Evolutionary conservation across 2,329 filamentous ascomycete genomes (phyloP), one percentile per base, ranked within the genome.

Genomic region (Colletotrichum sp.): DNA sequence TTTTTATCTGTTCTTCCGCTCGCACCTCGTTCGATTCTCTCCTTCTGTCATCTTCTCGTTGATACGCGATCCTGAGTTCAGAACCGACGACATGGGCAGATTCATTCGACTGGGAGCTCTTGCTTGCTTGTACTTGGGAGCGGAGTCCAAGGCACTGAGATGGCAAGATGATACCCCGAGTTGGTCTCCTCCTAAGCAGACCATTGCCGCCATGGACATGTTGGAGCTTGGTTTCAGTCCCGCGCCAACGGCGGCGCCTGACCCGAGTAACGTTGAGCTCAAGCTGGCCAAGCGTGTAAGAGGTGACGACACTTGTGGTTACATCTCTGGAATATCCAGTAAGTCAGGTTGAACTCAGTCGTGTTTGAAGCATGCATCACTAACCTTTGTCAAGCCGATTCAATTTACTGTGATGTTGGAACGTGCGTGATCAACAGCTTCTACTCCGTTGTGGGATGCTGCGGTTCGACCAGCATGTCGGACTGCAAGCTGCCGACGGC

Each of bases 261-360:
- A 73, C 5, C 68, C 72, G 39, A 72, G 71, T 39, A 61, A 77
- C 34, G 60, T 69, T 44, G 63, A 71, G 28, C 60, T 72, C 13
- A 72, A 71, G 30, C 70, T 81, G 39, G 39, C 72, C 9, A 82
- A 80, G 75, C 80, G 82, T 22, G 74, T 69, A n/a, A 59, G 76
- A 9, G 74, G 69, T 6, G 79, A 81, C 57, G 82, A 83, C 55
- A 84, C 83, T 0, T 84, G 83, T 72, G 83, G 75, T 55, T 84
- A 83, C 59, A 77, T 84, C 36, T 77, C 75, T 60, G 82, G 82
- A 34, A 74, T 78, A 27, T 48, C 60, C 7, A 80, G 82, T 80
- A 52, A 76, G 81, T 77, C 13, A 16, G 25, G 12, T 13, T 15
- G 9, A 6, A 7, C 5, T 25, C 12, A 11, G 25, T 16, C 15